These are phyloP conservation scores for Bremia lactucae DNA, from an alignment of 352 stramenopile species.

Conservation along the genomic window DNA sequence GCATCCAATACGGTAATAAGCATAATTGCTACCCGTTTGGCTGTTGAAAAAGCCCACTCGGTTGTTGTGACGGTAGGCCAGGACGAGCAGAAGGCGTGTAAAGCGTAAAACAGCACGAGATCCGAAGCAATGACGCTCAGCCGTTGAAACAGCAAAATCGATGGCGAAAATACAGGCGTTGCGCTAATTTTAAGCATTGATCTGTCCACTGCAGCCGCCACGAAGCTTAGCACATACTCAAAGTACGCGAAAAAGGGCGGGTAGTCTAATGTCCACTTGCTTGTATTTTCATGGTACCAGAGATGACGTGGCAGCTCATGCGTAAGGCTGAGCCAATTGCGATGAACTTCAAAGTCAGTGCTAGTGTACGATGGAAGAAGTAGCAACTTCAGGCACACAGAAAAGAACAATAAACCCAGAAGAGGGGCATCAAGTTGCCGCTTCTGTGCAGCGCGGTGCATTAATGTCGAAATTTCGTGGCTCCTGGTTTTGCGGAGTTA, in stretches of 20 bases:
- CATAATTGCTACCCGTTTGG: conserved; percentile 63
- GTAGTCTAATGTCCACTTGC: conserved; percentile 97
- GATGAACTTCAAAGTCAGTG: conserved; percentile 98
- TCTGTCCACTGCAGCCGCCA: conserved; percentile 42
- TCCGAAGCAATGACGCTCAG: conserved; percentile 88
- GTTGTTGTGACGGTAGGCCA: conserved; percentile 74
- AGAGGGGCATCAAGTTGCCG: conserved; percentile 29
- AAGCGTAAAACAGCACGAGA: conserved; percentile 78
- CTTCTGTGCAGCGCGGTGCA: no score
- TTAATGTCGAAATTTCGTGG: no score
- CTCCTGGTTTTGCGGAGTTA: no score
- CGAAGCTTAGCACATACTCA: conserved; percentile 83
- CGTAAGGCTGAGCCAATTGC: conserved; percentile 97
- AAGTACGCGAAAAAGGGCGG: conserved; percentile 96
- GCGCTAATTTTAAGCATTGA: conserved; percentile 56
- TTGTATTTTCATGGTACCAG: conserved; percentile 95
- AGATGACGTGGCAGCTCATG: conserved; percentile 64
- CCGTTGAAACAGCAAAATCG: conserved; percentile 86
- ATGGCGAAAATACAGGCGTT: conserved; percentile 41
- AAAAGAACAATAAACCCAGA: conserved; percentile 36
- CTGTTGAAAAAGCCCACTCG: conserved; percentile 43
- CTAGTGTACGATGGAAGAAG: conserved; percentile 90
- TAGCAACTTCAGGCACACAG: conserved; percentile 76
- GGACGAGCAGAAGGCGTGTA: conserved; percentile 66
- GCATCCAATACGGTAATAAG: conserved; percentile 88